Base-by-base conservation (phyloP, 768 basidiomycete genomes). In the Leccinellum rugosiceps region DNA sequence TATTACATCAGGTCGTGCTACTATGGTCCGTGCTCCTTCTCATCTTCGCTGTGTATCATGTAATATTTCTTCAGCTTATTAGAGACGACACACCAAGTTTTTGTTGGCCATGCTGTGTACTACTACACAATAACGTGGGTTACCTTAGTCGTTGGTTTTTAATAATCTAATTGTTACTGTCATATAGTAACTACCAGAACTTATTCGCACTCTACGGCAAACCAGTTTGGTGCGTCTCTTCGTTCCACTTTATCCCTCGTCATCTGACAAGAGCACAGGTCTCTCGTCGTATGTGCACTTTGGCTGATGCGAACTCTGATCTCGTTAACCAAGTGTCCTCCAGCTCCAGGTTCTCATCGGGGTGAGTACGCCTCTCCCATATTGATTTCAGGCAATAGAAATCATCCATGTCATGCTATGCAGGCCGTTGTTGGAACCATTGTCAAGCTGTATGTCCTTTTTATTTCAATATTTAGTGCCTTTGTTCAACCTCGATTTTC, bases 111-210 rank as follows among this genome's bases (percentile, higher is more conserved):
- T 65, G 68, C 72, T 7, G 68, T 83, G 31, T 86, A 86, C 62
- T 80, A 71, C 57, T 86, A 85, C 64, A 65, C 77, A 0, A 69
- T 86, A 63, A 76, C 75, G 85, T 84, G 66, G 53, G 83, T 70
- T 13, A 25, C 30, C 49, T 10, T 35, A 10, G 3, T 17, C 4
- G 15, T 23, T 15, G n/a, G n/a, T 25, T 9, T 15, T n/a, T 23
- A 46, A 21, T 38, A 8, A 48, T 58, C 45, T 63, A 25, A 67
- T 48, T 45, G 44, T 7, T 26, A 38, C n/a, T 38, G 35, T 8
- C 17, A 31, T 30, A 17, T 30, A 83, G 80, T 30, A 79, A 80
- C 56, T 82, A 67, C 34, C 66, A 71, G 35, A 68, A 79, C 51
- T 60, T 76, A 2, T 0, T 56, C 10, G 76, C 70, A 0, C 68